Percentiles rank a stretch among this genome's conserved stretches.
Evolutionary conservation across 2,329 filamentous ascomycete genomes (phyloP).

Genomic region (Penicillium sp.): DNA sequence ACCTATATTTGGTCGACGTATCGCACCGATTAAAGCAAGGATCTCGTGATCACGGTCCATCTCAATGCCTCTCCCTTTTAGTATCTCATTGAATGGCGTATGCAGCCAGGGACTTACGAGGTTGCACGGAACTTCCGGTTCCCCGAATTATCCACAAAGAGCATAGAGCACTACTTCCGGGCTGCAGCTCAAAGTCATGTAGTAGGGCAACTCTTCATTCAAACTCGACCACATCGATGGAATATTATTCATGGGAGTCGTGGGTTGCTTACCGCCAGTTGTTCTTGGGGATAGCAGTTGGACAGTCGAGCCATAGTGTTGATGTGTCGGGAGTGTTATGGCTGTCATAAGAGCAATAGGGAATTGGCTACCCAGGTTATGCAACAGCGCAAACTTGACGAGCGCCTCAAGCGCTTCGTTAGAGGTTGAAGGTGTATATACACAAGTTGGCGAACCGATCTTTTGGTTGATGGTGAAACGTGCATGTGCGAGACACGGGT

Average conservation of each 20-base stretch:
- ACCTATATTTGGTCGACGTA: slow-evolving; percentile 14
- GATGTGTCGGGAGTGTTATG: slow-evolving; percentile 15
- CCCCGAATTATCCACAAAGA: slow-evolving; percentile 20
- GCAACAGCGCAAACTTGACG: slow-evolving; percentile 9
- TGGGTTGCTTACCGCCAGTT: not conserved
- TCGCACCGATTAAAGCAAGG: slow-evolving; percentile 11
- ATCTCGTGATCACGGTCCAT: slow-evolving; percentile 4
- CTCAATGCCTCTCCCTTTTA: not conserved
- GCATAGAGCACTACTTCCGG: slow-evolving; percentile 15
- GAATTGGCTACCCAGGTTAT: slow-evolving; percentile 17
- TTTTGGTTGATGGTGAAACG: slow-evolving; percentile 5
- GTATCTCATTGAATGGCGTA: slow-evolving; percentile 15
- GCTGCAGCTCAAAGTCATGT: slow-evolving; percentile 19
- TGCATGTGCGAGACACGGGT: slow-evolving; percentile 10
- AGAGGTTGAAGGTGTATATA: slow-evolving; percentile 10
- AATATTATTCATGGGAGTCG: not conserved
- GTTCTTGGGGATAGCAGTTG: slow-evolving; percentile 13
- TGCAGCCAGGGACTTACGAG: slow-evolving; percentile 21
- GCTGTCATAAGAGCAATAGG: slow-evolving; percentile 16
- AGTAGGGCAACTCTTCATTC: slow-evolving; percentile 4
- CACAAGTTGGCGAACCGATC: not conserved
- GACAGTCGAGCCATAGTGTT: slow-evolving; percentile 5
- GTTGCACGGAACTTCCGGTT: slow-evolving; percentile 18
- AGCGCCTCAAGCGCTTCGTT: slow-evolving; percentile 11
- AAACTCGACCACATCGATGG: not conserved